A percentile compares a stretch with the other conserved stretches of the same genome.
Conservation (phyloP, 2,329 filamentous ascomycete species). For the Sporothrix luriei region DNA sequence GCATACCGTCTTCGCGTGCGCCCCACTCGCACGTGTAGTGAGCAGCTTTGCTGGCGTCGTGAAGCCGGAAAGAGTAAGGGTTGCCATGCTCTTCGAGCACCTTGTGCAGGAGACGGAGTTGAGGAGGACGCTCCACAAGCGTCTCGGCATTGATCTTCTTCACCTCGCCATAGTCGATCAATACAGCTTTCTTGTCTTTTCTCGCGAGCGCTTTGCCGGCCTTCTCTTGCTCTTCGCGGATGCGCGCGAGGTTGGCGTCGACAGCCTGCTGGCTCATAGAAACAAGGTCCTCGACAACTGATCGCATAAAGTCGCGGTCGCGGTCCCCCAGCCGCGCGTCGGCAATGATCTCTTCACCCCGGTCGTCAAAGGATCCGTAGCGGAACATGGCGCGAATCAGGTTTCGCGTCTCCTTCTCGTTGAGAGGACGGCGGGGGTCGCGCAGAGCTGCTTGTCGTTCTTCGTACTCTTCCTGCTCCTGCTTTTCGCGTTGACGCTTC, state of each 20-base stretch:
- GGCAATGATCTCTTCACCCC: slow-evolving; percentile 80
- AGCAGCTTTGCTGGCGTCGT: slow-evolving; percentile 88
- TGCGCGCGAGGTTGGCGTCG: slow-evolving; percentile 67
- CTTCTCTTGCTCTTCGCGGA: slow-evolving; percentile 80
- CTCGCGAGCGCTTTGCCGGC: slow-evolving; percentile 83
- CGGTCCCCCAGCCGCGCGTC: slow-evolving; percentile 84
- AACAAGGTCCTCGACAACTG: slow-evolving; percentile 75
- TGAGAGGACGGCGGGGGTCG: slow-evolving; percentile 87
- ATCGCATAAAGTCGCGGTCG: slow-evolving; percentile 76
- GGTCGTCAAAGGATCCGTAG: slow-evolving; percentile 87
- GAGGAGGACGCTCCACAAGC: slow-evolving; percentile 84
- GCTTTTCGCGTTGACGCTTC: slow-evolving; percentile 66
- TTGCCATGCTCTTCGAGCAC: slow-evolving; percentile 69
- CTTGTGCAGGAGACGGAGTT: slow-evolving; percentile 81
- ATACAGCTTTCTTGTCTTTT: slow-evolving; percentile 95
- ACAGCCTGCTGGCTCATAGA: slow-evolving; percentile 60
- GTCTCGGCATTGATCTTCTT: slow-evolving; percentile 97
- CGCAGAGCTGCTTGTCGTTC: slow-evolving; percentile 71
- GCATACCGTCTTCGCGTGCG: slow-evolving; percentile 92
- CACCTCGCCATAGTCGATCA: slow-evolving; percentile 91
- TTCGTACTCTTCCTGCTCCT: slow-evolving; percentile 73
- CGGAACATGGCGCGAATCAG: slow-evolving; percentile 88
- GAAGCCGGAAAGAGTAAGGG: slow-evolving; percentile 78
- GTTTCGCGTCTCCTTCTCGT: slow-evolving; percentile 89
- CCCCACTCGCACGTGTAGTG: slow-evolving; percentile 93